Evolutionary conservation across 1,284 basidiomycete genomes (phyloP).

Genomic region (Neonothopanus nambi): DNA sequence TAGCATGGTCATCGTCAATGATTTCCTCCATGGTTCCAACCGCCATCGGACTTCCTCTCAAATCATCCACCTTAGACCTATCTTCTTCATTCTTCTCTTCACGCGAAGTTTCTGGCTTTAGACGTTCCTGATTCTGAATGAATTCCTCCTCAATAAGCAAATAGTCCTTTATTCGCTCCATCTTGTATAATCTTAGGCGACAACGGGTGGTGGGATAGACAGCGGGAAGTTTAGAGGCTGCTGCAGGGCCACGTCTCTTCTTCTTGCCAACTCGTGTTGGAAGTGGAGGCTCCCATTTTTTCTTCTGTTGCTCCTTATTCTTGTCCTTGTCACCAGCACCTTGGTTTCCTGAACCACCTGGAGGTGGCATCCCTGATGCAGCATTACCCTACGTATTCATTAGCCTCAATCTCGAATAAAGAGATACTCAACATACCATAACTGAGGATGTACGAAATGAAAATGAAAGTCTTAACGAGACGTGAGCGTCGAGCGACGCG

Average conservation of each 20-base stretch:
- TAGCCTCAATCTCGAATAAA: not conserved
- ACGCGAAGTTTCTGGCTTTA: slow-evolving; percentile 78
- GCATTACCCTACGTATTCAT: slow-evolving; percentile 65
- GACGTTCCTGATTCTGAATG: slow-evolving; percentile 91
- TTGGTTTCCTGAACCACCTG: slow-evolving; percentile 41
- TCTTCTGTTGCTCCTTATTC: slow-evolving; percentile 67
- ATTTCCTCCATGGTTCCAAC: slow-evolving; percentile 99
- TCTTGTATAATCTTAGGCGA: slow-evolving; percentile 93
- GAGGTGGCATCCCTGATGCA: slow-evolving; percentile 68
- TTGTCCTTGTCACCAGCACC: slow-evolving; percentile 70
- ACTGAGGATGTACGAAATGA: slow-evolving; percentile 4
- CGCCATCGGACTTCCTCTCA: slow-evolving; percentile 95
- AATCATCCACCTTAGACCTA: slow-evolving; percentile 90
- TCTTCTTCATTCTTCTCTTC: slow-evolving; percentile 98
- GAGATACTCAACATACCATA: slow-evolving; percentile 28
- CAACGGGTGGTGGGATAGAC: slow-evolving; percentile 96
- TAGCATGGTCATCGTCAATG: slow-evolving; percentile 99
- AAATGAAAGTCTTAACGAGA: slow-evolving; percentile 21
- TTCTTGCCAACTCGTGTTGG: slow-evolving; percentile 98
- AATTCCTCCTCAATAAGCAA: slow-evolving; percentile 97
- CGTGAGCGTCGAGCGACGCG: slow-evolving; percentile 48
- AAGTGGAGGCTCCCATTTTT: slow-evolving; percentile 99
- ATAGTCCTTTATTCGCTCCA: slow-evolving; percentile 98
- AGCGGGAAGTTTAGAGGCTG: slow-evolving; percentile 89
- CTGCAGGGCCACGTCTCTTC: slow-evolving; percentile 88